Evolutionary conservation across 2,329 filamentous ascomycete genomes (phyloP).

Genomic region (Ascochyta fabae): DNA sequence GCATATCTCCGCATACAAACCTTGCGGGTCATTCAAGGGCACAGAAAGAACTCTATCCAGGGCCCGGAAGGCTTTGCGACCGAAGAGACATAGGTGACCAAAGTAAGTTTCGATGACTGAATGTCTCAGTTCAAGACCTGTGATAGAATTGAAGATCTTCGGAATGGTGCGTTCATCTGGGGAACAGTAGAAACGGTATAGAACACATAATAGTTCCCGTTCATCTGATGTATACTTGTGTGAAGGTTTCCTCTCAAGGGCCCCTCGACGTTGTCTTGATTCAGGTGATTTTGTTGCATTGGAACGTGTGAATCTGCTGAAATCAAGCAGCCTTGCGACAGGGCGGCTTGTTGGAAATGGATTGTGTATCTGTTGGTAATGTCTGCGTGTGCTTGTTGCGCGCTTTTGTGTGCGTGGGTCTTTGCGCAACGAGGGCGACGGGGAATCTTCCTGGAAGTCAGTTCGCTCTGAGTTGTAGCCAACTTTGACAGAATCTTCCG

Average conservation of each 20-base stretch:
- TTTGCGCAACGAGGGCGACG: neutral
- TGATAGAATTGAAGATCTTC: slow-evolving; percentile 17
- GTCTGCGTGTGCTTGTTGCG: no score
- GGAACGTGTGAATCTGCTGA: neutral
- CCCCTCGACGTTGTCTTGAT: neutral
- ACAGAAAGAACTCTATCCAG: slow-evolving; percentile 8
- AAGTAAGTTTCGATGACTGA: slow-evolving; percentile 11
- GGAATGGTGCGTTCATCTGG: neutral
- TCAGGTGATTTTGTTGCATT: neutral
- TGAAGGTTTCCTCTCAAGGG: neutral
- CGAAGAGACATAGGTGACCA: slow-evolving; percentile 2
- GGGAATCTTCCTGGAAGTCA: neutral
- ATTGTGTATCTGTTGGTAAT: no score
- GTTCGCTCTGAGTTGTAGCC: slow-evolving; percentile 4
- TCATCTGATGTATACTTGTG: slow-evolving; percentile 18
- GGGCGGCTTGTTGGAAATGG: neutral
- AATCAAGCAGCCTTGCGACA: neutral
- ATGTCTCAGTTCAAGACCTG: neutral
- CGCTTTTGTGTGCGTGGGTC: neutral
- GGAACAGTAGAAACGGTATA: slow-evolving; percentile 18
- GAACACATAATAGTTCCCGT: slow-evolving; percentile 7
- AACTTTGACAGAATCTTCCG: neutral
- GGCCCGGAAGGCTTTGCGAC: neutral
- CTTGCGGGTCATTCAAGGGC: slow-evolving; percentile 18
- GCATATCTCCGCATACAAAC: slow-evolving; percentile 7